Evolutionary conservation across 805 yeast genomes (phyloP), one percentile per base, ranked within the genome.

Genomic region (Sugiyamaella smithiae): DNA sequence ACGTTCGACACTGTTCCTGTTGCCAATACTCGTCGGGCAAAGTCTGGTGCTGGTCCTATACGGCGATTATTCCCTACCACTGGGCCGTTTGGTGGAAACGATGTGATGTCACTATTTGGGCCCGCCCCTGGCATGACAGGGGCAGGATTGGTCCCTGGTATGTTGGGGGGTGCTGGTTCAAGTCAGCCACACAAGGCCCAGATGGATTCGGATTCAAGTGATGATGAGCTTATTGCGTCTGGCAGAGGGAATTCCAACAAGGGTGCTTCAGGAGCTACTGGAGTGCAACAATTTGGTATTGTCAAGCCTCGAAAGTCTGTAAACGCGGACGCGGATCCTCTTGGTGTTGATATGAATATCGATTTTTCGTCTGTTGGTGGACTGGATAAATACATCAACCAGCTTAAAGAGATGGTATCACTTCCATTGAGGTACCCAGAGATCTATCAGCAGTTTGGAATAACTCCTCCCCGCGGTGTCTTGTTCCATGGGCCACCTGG

Each of bases 401-500:
- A 91, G 65, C 74, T 93, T 54, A 93, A 93, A 60, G 99, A 93
- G 67, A 93, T 93, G 99, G 95, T 93, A 4, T 88, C 96, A 1
- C 70, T 93, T 49, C 99, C 99, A 0, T 71, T 93, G 55, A 68
- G 90, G 47, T 93, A 93, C 58, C 99, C 99, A 1, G 99, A 93
- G 64, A 77, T 93, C 7, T 93, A 91, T 62, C 85, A 88, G 56
- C 82, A 82, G 63, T 93, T 93, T 61, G 83, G 82, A 49, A 88
- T 91, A 29, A 88, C 97, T 0, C 98, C 99, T 1, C 99, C 99
- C 16, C 74, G 99, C 56, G 99, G 99, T 53, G 99, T 93, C 1
- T 68, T 93, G 48, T 93, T 93, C 69, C 99, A 93, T 67, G 99
- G 99, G 41, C 99, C 99, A 3, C 99, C 99, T 2, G 99, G 99